phyloP scores from a whole-genome alignment of 495 filamentous ascomycete species.

The Cairneyella variabilis region DNA sequence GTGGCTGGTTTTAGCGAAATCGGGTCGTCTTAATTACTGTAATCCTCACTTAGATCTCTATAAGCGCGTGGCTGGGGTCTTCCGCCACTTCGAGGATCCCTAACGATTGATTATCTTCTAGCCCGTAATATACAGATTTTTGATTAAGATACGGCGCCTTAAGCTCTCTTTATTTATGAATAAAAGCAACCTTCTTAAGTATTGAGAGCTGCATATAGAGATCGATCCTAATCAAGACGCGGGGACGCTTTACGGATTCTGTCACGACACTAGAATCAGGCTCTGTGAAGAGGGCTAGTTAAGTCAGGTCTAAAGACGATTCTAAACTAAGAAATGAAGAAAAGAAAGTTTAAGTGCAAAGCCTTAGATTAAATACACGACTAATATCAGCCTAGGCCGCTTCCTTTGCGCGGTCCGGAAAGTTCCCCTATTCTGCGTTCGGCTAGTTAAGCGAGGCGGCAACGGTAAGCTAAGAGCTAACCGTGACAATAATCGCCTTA shows the following conservation, averaged over 20 bases:
- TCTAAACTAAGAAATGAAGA: no score
- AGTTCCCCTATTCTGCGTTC: no score
- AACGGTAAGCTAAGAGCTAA: no score
- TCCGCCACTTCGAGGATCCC: slow-evolving; percentile 32
- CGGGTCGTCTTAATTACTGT: slow-evolving; percentile 20
- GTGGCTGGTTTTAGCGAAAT: slow-evolving; percentile 19
- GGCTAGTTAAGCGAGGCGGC: no score
- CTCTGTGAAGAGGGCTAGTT: no score
- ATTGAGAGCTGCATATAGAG: slow-evolving; percentile 33
- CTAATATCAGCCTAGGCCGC: no score
- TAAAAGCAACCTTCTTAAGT: slow-evolving; percentile 35
- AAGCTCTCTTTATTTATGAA: slow-evolving; percentile 41
- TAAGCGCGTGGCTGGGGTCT: slow-evolving; percentile 29
- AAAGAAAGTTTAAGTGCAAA: no score
- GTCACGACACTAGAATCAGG: no score
- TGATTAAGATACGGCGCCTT: slow-evolving; percentile 37
- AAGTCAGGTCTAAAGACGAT: no score
- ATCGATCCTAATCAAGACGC: slow-evolving; percentile 49
- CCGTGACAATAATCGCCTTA: no score
- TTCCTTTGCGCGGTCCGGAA: no score
- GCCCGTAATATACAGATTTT: slow-evolving; percentile 16
- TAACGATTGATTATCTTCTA: slow-evolving; percentile 34
- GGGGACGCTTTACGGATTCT: slow-evolving; percentile 50
- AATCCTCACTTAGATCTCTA: slow-evolving; percentile 31
- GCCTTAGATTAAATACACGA: no score